Evolutionary conservation across 441 rosid species (phyloP).

Genomic region (Pelargonium citronellum): DNA sequence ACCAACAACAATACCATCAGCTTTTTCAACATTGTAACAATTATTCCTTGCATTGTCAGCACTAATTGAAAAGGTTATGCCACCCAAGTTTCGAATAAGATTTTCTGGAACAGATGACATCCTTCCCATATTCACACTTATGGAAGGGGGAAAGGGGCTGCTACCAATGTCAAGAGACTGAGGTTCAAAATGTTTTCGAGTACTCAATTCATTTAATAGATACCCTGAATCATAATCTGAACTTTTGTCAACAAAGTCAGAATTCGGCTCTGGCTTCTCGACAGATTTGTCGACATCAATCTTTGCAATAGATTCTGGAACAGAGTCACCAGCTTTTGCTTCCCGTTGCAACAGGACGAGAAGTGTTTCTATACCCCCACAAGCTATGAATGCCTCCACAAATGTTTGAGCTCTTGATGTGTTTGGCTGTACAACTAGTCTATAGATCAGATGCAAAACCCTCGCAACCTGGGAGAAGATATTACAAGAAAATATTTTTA

Average conservation of each 20-base stretch:
- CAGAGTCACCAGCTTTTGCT: conserved; percentile 76
- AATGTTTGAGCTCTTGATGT: conserved; percentile 68
- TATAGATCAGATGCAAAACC: conserved; percentile 80
- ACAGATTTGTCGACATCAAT: conserved; percentile 33
- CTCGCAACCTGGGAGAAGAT: conserved; percentile 68
- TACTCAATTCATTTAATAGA: conserved; percentile 27
- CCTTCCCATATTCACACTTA: conserved; percentile 45
- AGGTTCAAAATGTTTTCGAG: conserved; percentile 36
- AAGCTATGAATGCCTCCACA: conserved; percentile 72
- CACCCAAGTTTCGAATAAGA: conserved; percentile 62
- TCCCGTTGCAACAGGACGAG: conserved; percentile 94
- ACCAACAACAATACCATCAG: conserved; percentile 87
- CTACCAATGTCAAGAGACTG: conserved; percentile 33
- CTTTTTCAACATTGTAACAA: conserved; percentile 75
- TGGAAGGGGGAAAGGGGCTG: conserved; percentile 36
- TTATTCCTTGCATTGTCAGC: conserved; percentile 97
- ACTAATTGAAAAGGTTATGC: conserved; percentile 88
- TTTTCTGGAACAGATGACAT: conserved; percentile 59
- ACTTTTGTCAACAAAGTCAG: conserved; percentile 28
- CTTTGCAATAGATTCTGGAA: conserved; percentile 35
- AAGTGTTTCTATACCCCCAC: conserved; percentile 95
- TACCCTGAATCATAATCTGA: conserved; percentile 26
- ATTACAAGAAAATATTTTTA: conserved; percentile 20
- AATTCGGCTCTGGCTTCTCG: conserved; percentile 39
- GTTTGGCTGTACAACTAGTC: conserved; percentile 94